These are phyloP conservation scores for Mortierella claussenii DNA, from an alignment of 192 early-diverging fungal species.

Conservation along the genomic window DNA sequence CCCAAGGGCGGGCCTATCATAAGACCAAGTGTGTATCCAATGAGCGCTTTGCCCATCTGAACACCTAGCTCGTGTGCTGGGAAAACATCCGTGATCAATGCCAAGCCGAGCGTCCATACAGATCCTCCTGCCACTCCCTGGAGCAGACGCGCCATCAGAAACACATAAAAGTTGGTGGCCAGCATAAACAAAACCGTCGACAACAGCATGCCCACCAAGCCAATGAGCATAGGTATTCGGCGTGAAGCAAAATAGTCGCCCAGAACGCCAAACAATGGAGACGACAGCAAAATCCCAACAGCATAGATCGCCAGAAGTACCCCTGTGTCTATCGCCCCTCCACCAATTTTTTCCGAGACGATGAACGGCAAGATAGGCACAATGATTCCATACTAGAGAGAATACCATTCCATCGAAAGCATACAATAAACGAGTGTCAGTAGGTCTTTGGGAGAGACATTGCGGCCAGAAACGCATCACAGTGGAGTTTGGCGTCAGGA, in stretches of 20 bases:
- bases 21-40: slow-evolving; percentile 73
- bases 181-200: slow-evolving; percentile 73
- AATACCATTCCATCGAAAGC: not conserved
- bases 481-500: no score
- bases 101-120: slow-evolving; percentile 75
- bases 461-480: no score
- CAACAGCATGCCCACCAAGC: slow-evolving; percentile 68
- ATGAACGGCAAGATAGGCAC: slow-evolving; percentile 80
- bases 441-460: not conserved
- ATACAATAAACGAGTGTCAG: not conserved
- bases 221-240: slow-evolving; percentile 71
- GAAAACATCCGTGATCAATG: slow-evolving; percentile 74
- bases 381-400: slow-evolving; percentile 70
- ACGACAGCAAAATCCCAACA: slow-evolving; percentile 68
- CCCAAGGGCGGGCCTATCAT: slow-evolving; percentile 76
- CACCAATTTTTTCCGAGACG: slow-evolving; percentile 66
- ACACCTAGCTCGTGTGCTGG: slow-evolving; percentile 61
- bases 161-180: slow-evolving; percentile 68
- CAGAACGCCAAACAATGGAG: slow-evolving; percentile 73
- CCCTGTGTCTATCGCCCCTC: slow-evolving; percentile 67
- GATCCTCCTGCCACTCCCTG: slow-evolving; percentile 80
- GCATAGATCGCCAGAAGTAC: slow-evolving; percentile 70
- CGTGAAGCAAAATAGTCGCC: slow-evolving; percentile 76
- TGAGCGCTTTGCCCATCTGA: slow-evolving; percentile 76
- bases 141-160: slow-evolving; percentile 71